Evolutionary conservation across 352 stramenopile species (phyloP), one percentile per base, ranked within the genome.

Genomic region (Phytophthora idaei): DNA sequence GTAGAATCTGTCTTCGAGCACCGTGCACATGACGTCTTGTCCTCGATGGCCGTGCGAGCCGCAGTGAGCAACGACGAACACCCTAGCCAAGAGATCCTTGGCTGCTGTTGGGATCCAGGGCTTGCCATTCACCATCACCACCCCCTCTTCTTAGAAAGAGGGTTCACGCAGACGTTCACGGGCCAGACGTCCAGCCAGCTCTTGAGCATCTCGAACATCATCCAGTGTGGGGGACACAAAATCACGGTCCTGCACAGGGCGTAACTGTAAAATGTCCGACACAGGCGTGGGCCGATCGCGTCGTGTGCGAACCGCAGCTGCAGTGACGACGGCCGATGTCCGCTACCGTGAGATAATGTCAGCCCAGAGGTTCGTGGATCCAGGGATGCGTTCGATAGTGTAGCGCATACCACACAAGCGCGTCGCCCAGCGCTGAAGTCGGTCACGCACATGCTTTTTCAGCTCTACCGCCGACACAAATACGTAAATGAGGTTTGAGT

Each of bases 401-500:
- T 54, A 27, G 5, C 47, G 28, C 15, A 27, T 2, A 7, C 11
- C 11, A 7, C n/a, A 52, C 14, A 50, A 31, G 7, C 11, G 4
- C 12, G 14, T 25, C 9, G 10, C 46, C 46, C 46, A 52, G 10
- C 25, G 46, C 17, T 32, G 46, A 2, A 36, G 25, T 12, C 27
- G 17, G 15, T 14, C 44, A 8, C 44, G 14, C 8, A 28, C 21
- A 14, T 49, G 17, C 10, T 49, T 49, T 11, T 39, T 57, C 14
- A 57, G 10, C 14, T 45, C n/a, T 5, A 28, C 31, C 0, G 4
- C 29, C 5, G 31, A 29, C 27, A n/a, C 28, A n/a, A 57, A 57
- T 4, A 47, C 21, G 7, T 57, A n/a, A 2, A 47, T 34, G 7
- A 46, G 11, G 28, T 57, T 57, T n/a, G 50, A 21, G 34, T 57